These are phyloP conservation scores for Debaryomycetaceae sp. DNA, from an alignment of 1,139 yeast genomes.

Conservation along the genomic window DNA sequence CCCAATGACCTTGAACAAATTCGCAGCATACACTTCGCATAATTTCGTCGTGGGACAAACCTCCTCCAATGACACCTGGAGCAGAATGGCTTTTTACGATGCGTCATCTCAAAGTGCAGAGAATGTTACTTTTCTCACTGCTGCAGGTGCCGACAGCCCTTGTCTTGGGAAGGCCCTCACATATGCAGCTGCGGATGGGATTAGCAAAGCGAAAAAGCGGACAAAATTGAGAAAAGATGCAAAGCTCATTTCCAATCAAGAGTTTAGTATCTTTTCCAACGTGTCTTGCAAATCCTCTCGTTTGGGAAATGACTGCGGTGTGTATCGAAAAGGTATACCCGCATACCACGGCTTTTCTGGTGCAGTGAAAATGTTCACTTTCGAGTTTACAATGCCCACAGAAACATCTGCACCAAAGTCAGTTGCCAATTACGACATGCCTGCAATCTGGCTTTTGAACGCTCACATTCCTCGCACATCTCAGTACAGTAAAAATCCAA, in stretches of 20 bases:
- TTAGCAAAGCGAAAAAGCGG: slow-evolving; percentile 49
- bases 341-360: slow-evolving; percentile 90
- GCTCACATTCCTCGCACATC: slow-evolving; percentile 91
- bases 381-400: slow-evolving; percentile 85
- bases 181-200: slow-evolving; percentile 66
- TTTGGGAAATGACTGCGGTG: slow-evolving; percentile 63
- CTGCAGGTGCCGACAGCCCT: slow-evolving; percentile 64
- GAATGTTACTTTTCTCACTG: slow-evolving; percentile 76
- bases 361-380: slow-evolving; percentile 67
- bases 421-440: slow-evolving; percentile 69
- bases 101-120: slow-evolving; percentile 39
- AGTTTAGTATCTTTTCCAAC: slow-evolving; percentile 69
- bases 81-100: slow-evolving; percentile 58
- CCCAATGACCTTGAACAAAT: slow-evolving; percentile 67
- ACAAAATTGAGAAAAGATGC: slow-evolving; percentile 54
- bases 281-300: slow-evolving; percentile 43
- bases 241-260: slow-evolving; percentile 55
- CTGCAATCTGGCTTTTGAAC: slow-evolving; percentile 91
- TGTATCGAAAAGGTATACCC: slow-evolving; percentile 74
- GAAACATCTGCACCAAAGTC: slow-evolving; percentile 32
- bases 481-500: slow-evolving; percentile 59
- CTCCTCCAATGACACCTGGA: slow-evolving; percentile 50
- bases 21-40: slow-evolving; percentile 41
- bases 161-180: slow-evolving; percentile 86
- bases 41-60: slow-evolving; percentile 15